Evolutionary conservation across 805 yeast species (phyloP), one percentile per base, ranked within the genome.

Genomic region (Wickerhamomyces kurtzmanii): DNA sequence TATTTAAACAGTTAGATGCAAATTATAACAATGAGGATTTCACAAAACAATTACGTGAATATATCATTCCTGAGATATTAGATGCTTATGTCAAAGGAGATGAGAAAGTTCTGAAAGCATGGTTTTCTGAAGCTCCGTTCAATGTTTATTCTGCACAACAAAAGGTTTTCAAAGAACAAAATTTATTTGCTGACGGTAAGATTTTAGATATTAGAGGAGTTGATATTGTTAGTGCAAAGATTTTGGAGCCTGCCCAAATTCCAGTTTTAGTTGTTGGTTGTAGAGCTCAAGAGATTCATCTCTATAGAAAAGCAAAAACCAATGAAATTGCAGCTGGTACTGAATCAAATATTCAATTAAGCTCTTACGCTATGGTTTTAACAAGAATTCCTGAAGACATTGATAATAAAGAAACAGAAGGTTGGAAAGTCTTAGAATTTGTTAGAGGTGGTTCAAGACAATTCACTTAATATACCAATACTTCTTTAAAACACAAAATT

Each of bases 81-180:
- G 99, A 91, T 49, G 96, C 97, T 6, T 87, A 86, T 57, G 84
- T 84, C 34, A 80, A 80, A 42, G 95, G 95, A 39, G 96, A 91
- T 43, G 89, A 77, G 38, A 67, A 66, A 28, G 77, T 77, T 13
- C 67, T 91, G 51, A 83, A 87, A 55, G 61, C 65, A 44, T 91
- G 99, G 99, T 72, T 91, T 34, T 78, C 93, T 27, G 98, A 91
- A 59, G 97, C 97, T 17, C 96, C 98, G 24, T 89, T 60, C 62
- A 89, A 89, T 52, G 93, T 91, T 34, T 85, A 94, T 72, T 73
- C 81, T 40, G 94, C 96, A 19, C 84, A 82, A 53, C 86, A 89
- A 53, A 91, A 91, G 57, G 93, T 83, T 50, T 75, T 85, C 53
- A 71, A 80, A 49, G 94, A 87, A 45, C 94, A 87, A 55, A 93